Percentiles rank a stretch among this genome's conserved stretches.
These are phyloP conservation scores for Chondrus crispus DNA, from an alignment of 23 red algal species.

Conservation along the genomic window DNA sequence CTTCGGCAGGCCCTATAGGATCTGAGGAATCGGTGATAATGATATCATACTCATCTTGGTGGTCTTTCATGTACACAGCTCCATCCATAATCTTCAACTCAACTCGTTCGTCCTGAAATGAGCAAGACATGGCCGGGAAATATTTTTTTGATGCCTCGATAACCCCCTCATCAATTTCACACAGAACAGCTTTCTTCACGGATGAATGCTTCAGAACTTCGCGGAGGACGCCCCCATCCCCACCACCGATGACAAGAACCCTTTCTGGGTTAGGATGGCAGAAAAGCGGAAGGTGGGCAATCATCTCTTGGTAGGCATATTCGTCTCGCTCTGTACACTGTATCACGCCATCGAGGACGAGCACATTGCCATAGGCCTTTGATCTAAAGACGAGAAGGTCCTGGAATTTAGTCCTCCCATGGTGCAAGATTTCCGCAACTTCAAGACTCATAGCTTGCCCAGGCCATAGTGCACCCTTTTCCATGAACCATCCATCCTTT, in stretches of 20 bases:
- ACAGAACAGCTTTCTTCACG: conserved; percentile 66
- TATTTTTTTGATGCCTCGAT: conserved; percentile 66
- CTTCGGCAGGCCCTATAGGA: conserved; percentile 89
- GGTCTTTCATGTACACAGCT: conserved; percentile 61
- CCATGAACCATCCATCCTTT: conserved; percentile 86
- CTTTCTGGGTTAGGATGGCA: conserved; percentile 68
- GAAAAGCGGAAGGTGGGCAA: conserved; percentile 83
- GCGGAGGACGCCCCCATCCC: conserved; percentile 92
- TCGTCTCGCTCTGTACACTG: conserved; percentile 96
- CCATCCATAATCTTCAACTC: conserved; percentile 70
- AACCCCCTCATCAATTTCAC: conserved; percentile 93
- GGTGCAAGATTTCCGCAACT: conserved; percentile 75
- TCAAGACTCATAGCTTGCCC: conserved; percentile 92
- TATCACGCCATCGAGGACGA: conserved; percentile 97
- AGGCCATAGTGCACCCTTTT: conserved; percentile 82
- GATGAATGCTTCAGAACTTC: conserved; percentile 89
- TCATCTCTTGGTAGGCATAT: conserved; percentile 99
- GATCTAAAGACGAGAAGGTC: conserved; percentile 91
- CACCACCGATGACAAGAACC: conserved; percentile 91
- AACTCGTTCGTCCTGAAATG: conserved; percentile 51
- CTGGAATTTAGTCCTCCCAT: conserved; percentile 57
- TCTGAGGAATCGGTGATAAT: conserved; percentile 96
- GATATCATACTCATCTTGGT: conserved; percentile 66
- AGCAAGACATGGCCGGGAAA: conserved; percentile 52
- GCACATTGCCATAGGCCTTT: conserved; percentile 78